phyloP scores from a whole-genome alignment of 805 yeast genomes.

The Yamadazyma endophytica region DNA sequence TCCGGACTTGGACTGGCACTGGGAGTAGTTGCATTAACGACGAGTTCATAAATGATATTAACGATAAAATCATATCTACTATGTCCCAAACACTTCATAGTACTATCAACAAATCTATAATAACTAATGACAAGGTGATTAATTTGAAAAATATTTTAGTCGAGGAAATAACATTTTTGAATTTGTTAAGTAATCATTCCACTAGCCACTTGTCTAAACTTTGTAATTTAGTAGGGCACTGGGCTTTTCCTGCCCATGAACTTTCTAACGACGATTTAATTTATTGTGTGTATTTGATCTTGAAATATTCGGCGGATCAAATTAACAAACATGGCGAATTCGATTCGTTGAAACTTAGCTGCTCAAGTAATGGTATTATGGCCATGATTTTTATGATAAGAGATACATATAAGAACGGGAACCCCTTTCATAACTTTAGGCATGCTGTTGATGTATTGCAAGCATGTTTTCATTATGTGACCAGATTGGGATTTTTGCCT shows the following conservation, averaged over 20 bases:
- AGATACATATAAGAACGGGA: constrained; percentile 76
- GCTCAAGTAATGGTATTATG: constrained; percentile 42
- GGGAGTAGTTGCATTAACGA: constrained; percentile 11
- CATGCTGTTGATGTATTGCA: constrained; percentile 96
- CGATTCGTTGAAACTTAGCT: constrained; percentile 14
- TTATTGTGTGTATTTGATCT: constrained; percentile 53
- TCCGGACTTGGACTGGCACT: constrained; percentile 43
- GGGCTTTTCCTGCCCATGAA: constrained; percentile 72
- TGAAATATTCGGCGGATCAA: constrained; percentile 40
- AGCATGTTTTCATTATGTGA: constrained; percentile 69
- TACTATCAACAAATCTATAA: constrained; percentile 21
- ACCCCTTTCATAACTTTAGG: constrained; percentile 91
- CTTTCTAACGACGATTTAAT: constrained; percentile 62
- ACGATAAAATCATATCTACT: constrained; percentile 28
- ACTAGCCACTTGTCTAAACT: constrained; percentile 22
- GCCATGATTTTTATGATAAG: constrained; percentile 64
- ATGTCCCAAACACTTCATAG: constrained; percentile 29
- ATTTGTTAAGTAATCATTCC: constrained; percentile 21
- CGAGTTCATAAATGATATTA: constrained; percentile 7
- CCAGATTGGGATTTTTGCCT: constrained; percentile 38
- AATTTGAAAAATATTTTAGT: constrained; percentile 21
- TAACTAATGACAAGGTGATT: constrained; percentile 18
- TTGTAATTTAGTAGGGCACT: constrained; percentile 46
- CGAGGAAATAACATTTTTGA: constrained; percentile 26
- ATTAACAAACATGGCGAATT: too few relatives aligned